Percentiles rank a stretch among this genome's conserved stretches.
Evolutionary conservation across 2,329 filamentous ascomycete species (phyloP).

Genomic region (Ceratocystis eucalypticola): DNA sequence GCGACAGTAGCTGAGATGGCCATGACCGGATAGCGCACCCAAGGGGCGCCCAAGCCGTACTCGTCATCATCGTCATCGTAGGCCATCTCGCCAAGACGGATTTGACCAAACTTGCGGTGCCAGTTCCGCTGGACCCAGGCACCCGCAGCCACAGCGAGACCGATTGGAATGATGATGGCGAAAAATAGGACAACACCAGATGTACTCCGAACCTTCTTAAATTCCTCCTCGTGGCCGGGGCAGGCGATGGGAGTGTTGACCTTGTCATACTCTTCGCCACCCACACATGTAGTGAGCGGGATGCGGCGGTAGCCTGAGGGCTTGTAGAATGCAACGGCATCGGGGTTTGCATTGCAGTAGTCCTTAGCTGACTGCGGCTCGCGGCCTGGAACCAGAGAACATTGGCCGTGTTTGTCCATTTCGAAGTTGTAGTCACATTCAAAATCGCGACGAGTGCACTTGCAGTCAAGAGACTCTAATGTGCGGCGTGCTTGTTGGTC

Average conservation of each 20-base stretch:
- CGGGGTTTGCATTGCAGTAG: slow-evolving; percentile 47
- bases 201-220: slow-evolving; percentile 53
- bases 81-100: slow-evolving; percentile 66
- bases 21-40: slow-evolving; percentile 72
- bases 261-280: slow-evolving; percentile 62
- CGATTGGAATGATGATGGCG: slow-evolving; percentile 63
- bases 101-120: slow-evolving; percentile 82
- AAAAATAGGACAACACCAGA: slow-evolving; percentile 71
- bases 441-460: slow-evolving; percentile 72
- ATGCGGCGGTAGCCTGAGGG: slow-evolving; percentile 81
- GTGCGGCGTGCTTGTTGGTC: slow-evolving; percentile 56
- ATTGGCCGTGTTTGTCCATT: slow-evolving; percentile 61
- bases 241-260: slow-evolving; percentile 49
- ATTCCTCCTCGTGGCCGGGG: slow-evolving; percentile 70
- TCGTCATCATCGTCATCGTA: slow-evolving; percentile 80
- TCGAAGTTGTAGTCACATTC: slow-evolving; percentile 98
- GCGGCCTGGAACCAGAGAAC: slow-evolving; percentile 61
- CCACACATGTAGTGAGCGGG: slow-evolving; percentile 73
- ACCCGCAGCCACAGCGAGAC: slow-evolving; percentile 55
- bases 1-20: slow-evolving; percentile 52
- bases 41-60: slow-evolving; percentile 48
- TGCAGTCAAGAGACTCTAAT: slow-evolving; percentile 64
- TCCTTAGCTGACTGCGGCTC: slow-evolving; percentile 39
- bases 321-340: slow-evolving; percentile 64
- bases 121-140: slow-evolving; percentile 79